These are phyloP conservation scores for Eutrema yunnanense DNA, from an alignment of 345 rosid species.

Conservation along the genomic window DNA sequence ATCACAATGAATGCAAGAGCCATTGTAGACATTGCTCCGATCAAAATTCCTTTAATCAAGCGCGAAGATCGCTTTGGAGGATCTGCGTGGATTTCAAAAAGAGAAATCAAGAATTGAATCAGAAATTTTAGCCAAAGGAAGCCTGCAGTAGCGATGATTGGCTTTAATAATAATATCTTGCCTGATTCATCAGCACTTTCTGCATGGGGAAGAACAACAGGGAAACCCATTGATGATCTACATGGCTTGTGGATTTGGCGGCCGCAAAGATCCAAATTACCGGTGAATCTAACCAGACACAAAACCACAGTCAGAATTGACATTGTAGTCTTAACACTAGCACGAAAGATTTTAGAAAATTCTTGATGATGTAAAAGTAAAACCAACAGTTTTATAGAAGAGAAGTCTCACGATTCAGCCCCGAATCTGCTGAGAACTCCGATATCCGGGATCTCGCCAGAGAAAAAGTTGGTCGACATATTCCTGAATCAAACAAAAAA, in stretches of 20 bases:
- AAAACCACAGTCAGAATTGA: background rate
- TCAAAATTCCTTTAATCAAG: constrained; percentile 79
- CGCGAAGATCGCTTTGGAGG: constrained; percentile 64
- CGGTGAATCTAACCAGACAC: constrained; percentile 43
- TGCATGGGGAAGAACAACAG: constrained; percentile 92
- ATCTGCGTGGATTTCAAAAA: constrained; percentile 3
- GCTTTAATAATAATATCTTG: background rate
- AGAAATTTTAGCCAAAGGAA: background rate
- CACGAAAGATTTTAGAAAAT: background rate
- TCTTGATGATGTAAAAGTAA: background rate
- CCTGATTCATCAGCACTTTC: constrained; percentile 74
- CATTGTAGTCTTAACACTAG: background rate
- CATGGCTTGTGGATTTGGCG: constrained; percentile 87
- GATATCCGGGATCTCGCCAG: constrained; percentile 87
- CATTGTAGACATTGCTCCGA: constrained; percentile 76
- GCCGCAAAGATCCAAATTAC: constrained; percentile 89
- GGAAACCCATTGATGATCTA: constrained; percentile 93
- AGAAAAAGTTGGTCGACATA: constrained; percentile 82
- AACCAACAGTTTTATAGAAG: background rate
- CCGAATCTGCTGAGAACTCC: constrained; percentile 80
- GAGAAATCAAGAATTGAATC: background rate
- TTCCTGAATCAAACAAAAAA: constrained; percentile 46
- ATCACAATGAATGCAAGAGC: constrained; percentile 61
- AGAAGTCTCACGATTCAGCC: constrained; percentile 57
- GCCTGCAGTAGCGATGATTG: background rate